Evolutionary conservation across 805 yeast genomes (phyloP).

Genomic region (Candida khao-thaluensis): DNA sequence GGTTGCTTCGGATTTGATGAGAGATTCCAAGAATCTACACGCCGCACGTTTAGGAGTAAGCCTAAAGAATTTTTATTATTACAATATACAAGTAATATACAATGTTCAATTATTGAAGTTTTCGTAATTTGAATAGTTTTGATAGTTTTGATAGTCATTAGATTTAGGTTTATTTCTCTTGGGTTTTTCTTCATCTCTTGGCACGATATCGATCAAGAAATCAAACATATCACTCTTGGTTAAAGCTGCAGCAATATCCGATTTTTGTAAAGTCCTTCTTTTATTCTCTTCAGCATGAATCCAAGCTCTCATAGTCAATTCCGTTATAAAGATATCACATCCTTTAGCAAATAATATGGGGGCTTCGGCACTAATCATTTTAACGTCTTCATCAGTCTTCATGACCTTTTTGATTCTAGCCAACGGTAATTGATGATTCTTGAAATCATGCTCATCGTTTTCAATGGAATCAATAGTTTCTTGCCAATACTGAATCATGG

Average conservation of each 20-base stretch:
- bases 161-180: constrained; percentile 27
- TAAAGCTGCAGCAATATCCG: constrained; percentile 93
- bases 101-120: constrained; percentile 7
- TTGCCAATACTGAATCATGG: constrained; percentile 98
- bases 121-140: constrained; percentile 7
- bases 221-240: constrained; percentile 97
- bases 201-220: constrained; percentile 92
- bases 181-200: constrained; percentile 76
- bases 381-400: constrained; percentile 96
- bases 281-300: constrained; percentile 96
- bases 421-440: constrained; percentile 89
- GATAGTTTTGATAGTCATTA: constrained; percentile 9
- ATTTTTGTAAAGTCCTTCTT: constrained; percentile 88
- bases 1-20: constrained; percentile 6
- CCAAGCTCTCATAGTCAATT: constrained; percentile 98
- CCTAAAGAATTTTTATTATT: background rate
- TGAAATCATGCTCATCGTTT: constrained; percentile 84
- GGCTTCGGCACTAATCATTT: constrained; percentile 98
- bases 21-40: background rate
- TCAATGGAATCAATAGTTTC: constrained; percentile 90
- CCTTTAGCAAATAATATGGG: constrained; percentile 97
- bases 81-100: constrained; percentile 6
- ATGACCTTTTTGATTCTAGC: constrained; percentile 96
- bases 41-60: constrained; percentile 1
- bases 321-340: constrained; percentile 95